These are phyloP conservation scores for Penicillium decumbens DNA, from an alignment of 2,329 filamentous ascomycete genomes.

Conservation along the genomic window DNA sequence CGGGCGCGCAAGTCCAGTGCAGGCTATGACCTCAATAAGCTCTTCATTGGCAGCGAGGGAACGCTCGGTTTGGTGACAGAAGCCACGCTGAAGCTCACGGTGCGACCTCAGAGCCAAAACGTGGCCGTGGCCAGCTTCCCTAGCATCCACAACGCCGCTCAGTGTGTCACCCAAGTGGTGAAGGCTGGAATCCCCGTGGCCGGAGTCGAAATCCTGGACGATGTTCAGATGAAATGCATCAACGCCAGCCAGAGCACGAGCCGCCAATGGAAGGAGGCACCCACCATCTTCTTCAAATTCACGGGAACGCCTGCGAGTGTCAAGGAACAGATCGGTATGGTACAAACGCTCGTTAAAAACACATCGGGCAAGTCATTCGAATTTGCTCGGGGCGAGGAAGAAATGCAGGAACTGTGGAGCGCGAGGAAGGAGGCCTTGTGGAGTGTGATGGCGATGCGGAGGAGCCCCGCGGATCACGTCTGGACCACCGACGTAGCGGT, in stretches of 20 bases:
- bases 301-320: slow-evolving; percentile 60
- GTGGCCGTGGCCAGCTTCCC: slow-evolving; percentile 72
- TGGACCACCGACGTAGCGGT: slow-evolving; percentile 82
- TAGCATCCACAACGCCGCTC: slow-evolving; percentile 64
- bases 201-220: slow-evolving; percentile 88
- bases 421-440: slow-evolving; percentile 71
- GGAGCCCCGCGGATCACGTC: slow-evolving; percentile 57
- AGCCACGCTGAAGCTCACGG: slow-evolving; percentile 79
- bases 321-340: slow-evolving; percentile 59
- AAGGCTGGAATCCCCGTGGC: slow-evolving; percentile 76
- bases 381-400: slow-evolving; percentile 60
- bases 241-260: slow-evolving; percentile 49
- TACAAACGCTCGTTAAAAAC: slow-evolving; percentile 55
- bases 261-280: slow-evolving; percentile 61
- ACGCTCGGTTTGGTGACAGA: slow-evolving; percentile 89
- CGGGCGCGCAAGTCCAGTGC: slow-evolving; percentile 84
- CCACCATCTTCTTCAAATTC: slow-evolving; percentile 74
- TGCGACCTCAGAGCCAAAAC: slow-evolving; percentile 70
- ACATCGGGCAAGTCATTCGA: slow-evolving; percentile 59
- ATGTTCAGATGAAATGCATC: slow-evolving; percentile 77
- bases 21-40: slow-evolving; percentile 83
- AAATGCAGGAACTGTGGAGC: slow-evolving; percentile 68
- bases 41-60: slow-evolving; percentile 88
- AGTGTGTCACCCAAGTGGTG: slow-evolving; percentile 76
- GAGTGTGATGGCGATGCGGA: slow-evolving; percentile 63